Evolutionary conservation across 169 alveolate genomes (phyloP), one percentile per base, ranked within the genome.

Genomic region (Eimeria sp.): DNA sequence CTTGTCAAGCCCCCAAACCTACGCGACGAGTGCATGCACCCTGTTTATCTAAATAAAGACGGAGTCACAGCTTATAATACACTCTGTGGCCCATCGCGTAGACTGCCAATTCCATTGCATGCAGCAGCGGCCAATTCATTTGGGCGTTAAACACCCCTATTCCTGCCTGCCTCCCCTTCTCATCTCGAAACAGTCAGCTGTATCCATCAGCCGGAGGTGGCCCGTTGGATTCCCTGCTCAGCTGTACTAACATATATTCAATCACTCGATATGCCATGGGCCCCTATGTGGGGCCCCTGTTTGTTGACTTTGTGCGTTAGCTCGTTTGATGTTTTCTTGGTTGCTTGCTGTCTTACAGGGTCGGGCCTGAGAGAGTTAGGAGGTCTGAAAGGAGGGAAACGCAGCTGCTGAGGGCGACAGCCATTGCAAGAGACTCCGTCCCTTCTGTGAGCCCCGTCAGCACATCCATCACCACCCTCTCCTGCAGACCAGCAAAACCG

Each of bases 401-500:
- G 27, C 88, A 76, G 88, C 88, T 43, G 58, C 63, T 40, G 88
- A 76, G 88, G 20, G 89, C 89, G 49, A 80, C 70, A 14, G 89
- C 89, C 89, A 80, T 49, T 2, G 72, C 70, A 25, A 80, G 89
- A 61, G 51, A 47, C 45, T 80, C 89, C 4, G 47, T 22, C 3
- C 70, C 72, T 16, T 18, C 70, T 34, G 54, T 61, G 43, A 80
- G 89, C 22, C 89, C 89, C 16, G 70, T 43, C 49, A 80, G 47
- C 43, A 80, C 70, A n/a, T 80, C 89, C 89, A 80, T 80, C 89
- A 80, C 65, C 2, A 49, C 54, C 11, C 72, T 4, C 54, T 80
- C 89, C 89, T 80, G 70, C 58, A 51, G 5, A 11, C n/a, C 58
- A 51, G 58, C 58, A 40, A 49, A 3, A 27, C 13, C 10, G 10